These are phyloP conservation scores for Flammula alnicola DNA, from an alignment of 1,284 basidiomycete genomes.

Conservation along the genomic window DNA sequence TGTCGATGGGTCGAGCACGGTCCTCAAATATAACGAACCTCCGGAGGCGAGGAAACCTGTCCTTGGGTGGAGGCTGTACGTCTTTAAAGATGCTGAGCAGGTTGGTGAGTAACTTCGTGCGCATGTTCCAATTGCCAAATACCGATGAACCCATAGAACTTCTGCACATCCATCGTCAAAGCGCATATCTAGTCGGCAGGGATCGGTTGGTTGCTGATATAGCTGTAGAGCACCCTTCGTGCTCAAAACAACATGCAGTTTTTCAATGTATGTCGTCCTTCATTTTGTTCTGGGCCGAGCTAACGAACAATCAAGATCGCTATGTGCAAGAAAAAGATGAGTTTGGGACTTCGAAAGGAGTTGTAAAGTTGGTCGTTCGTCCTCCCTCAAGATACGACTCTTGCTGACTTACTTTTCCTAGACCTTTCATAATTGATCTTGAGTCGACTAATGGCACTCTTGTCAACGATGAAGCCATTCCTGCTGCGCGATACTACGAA, in stretches of 20 bases:
- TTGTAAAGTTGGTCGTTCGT: conserved; percentile 73
- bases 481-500: conserved; percentile 90
- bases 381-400: conserved; percentile 6
- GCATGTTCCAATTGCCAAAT: neutral
- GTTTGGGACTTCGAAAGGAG: conserved; percentile 77
- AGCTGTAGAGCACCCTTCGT: conserved; percentile 92
- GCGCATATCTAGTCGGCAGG: conserved; percentile 91
- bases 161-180: conserved; percentile 90
- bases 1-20: conserved; percentile 78
- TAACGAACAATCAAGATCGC: conserved; percentile 56
- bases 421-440: conserved; percentile 95
- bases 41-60: conserved; percentile 95
- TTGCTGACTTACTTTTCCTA: conserved; percentile 35
- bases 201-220: conserved; percentile 91
- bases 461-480: conserved; percentile 89
- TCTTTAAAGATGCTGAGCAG: conserved; percentile 95
- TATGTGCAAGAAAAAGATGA: conserved; percentile 88
- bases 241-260: conserved; percentile 98
- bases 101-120: conserved; percentile 64
- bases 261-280: conserved; percentile 76
- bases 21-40: conserved; percentile 98
- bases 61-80: conserved; percentile 94
- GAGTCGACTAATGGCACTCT: conserved; percentile 95
- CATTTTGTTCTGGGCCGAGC: neutral
- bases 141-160: conserved; percentile 61